Percentiles rank a stretch among this genome's conserved stretches.
Evolutionary conservation across 75 land plant species (phyloP).

Genomic region (Picea glauca): DNA sequence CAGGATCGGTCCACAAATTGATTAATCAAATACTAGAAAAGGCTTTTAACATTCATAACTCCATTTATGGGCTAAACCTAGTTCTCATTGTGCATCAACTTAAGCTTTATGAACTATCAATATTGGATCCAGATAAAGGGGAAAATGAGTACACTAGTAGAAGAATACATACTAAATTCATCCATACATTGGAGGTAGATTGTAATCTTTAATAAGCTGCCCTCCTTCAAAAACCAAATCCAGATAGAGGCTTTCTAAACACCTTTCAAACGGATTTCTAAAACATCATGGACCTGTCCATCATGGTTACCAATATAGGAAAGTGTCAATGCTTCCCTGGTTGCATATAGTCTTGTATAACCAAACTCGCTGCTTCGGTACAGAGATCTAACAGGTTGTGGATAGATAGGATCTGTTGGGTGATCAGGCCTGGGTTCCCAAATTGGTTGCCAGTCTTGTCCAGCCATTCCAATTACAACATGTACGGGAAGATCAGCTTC

Average conservation of each 20-base stretch:
- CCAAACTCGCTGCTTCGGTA: constrained; percentile 61
- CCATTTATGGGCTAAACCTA: too few relatives aligned
- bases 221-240: too few relatives aligned
- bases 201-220: too few relatives aligned
- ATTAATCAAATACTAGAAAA: too few relatives aligned
- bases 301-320: constrained; percentile 39
- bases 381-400: constrained; percentile 31
- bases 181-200: too few relatives aligned
- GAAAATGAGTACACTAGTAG: too few relatives aligned
- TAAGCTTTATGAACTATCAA: too few relatives aligned
- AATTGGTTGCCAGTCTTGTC: constrained; percentile 17
- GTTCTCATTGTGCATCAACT: too few relatives aligned
- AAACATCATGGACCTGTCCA: constrained; percentile 16
- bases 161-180: too few relatives aligned
- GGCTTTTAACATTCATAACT: too few relatives aligned
- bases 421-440: constrained; percentile 27
- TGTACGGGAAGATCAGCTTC: constrained; percentile 21
- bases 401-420: constrained; percentile 16
- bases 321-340: constrained; percentile 13
- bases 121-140: too few relatives aligned
- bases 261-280: constrained; percentile 8
- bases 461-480: constrained; percentile 33
- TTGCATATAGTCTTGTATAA: constrained; percentile 31
- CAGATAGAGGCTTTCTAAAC: not conserved
- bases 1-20: too few relatives aligned